Base-by-base conservation (phyloP, 1,284 basidiomycete species). In the Ganoderma resinaceum region DNA sequence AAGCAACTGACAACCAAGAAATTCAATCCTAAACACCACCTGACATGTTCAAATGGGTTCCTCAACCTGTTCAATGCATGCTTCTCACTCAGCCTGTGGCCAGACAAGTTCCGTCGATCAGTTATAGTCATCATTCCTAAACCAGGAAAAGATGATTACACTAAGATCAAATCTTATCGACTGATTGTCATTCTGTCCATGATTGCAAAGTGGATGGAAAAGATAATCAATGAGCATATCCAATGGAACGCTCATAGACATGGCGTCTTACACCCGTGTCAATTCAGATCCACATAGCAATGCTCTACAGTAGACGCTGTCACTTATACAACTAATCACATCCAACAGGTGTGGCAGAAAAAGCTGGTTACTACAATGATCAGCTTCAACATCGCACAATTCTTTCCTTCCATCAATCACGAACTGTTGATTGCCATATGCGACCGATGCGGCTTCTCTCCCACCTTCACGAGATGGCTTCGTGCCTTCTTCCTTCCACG, bases 71-170 rank as follows among this genome's bases (percentile, higher is more conserved):
- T 62, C 43, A 61, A 67, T 43, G 62, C 59, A 0, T 62, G 62
- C 52, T 62, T 72, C 18, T 0, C 0, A 0, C 57, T 37, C 12
- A 69, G 69, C 6, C 6, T 65, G 7, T 66, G 59, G 61, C 69
- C 72, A 0, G 61, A 29, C 0, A 26, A 66, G 7, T 70, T 73
- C 62, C 63, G 68, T n/a, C 55, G 38, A 0, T 64, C 71, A 0
- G 63, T 63, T 12, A 67, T 67, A 0, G 69, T 72, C 23, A 57
- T 72, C 40, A 68, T 72, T 16, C 69, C 71, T 3, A 72, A 72
- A 59, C 71, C 71, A 0, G 55, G 67, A 42, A 70, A 69, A 42
- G 55, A 63, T 3, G 69, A 69, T 42, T 70, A 69, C 46, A 61
- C 67, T 0, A 26, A 43, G 3, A 23, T 70, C 38, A 70, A 70